Evolutionary conservation across 1,139 yeast species (phyloP), one percentile per base, ranked within the genome.

Genomic region (Diutina sp.): DNA sequence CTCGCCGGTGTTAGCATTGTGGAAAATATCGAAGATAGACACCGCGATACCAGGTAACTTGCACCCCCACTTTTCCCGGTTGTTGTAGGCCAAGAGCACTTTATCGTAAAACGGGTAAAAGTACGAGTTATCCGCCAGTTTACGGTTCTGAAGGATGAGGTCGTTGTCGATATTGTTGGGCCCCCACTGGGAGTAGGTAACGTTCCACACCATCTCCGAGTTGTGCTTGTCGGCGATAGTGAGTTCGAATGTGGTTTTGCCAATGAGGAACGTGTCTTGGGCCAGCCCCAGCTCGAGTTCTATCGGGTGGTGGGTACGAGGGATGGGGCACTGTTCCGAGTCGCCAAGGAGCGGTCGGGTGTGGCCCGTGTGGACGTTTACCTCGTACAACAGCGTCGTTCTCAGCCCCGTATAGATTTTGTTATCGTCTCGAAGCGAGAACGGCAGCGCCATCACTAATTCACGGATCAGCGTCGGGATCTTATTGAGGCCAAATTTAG

Each of bases 121-220:
- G 63, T 87, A 87, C 4, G 89, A 71, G 51, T 85, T 83, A 67
- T 91, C 98, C 25, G 78, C 61, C 4, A 89, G 80, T 54, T 77
- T 73, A 51, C 68, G 69, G 58, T 74, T 75, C 61, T 85, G 80
- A 60, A 68, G 58, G 28, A 73, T 82, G 58, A 91, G 74, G 65
- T 87, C 93, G 50, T 77, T 74, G 66, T 93, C 96, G 58, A 91
- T 75, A 61, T 90, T 85, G 69, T 91, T 91, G 32, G 96, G 96
- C 7, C 95, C 96, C 97, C 98, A 93, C 56, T 86, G 81, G 1
- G 95, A 78, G 66, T 87, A 91, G 0, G 95, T 85, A 12, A 93
- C 90, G 65, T 90, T 88, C 96, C 97, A 91, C 3, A 82, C 77
- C 2, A 84, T 73, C 57, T 83, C 84, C 55, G 84, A 78, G 60